phyloP scores from a whole-genome alignment of 208 protist genomes.

The Crithidia mellificae region DNA sequence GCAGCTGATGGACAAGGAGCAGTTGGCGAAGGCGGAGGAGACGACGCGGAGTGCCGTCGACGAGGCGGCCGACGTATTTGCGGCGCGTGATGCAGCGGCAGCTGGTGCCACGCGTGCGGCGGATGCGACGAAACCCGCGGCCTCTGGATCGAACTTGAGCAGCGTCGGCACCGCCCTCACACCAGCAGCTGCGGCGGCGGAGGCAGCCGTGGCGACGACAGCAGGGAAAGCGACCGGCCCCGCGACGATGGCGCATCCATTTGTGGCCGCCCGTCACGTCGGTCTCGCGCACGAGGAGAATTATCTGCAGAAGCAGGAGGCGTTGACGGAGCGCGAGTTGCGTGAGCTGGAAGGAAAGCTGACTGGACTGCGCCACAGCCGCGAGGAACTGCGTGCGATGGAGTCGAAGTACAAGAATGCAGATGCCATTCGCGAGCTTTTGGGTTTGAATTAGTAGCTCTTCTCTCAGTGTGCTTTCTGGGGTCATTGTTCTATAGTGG shows the following conservation, averaged over 20 bases:
- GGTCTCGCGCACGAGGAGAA: conserved; percentile 65
- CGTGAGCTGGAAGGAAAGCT: conserved; percentile 50
- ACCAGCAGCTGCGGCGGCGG: neutral
- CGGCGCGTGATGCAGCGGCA: no score
- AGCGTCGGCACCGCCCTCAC: neutral
- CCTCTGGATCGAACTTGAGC: neutral
- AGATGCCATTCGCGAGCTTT: conserved; percentile 51
- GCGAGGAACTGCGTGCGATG: conserved; percentile 43
- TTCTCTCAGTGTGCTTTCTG: no score
- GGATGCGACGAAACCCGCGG: no score
- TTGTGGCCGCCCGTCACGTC: conserved; percentile 59
- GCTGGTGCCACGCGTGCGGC: no score
- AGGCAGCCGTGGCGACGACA: no score
- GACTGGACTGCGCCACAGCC: conserved; percentile 42
- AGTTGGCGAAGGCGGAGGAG: neutral
- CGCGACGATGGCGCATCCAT: conserved; percentile 60
- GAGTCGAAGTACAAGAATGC: conserved; percentile 66
- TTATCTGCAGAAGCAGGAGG: conserved; percentile 57
- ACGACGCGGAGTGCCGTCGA: no score
- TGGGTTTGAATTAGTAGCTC: conserved; percentile 27
- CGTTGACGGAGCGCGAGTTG: conserved; percentile 55
- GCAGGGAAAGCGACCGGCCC: conserved; percentile 1
- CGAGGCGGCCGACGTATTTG: no score
- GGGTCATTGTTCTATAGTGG: no score
- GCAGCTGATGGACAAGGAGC: neutral